Base-by-base conservation (phyloP, 139 green algal species). In the Chlamydomonas applanata region DNA sequence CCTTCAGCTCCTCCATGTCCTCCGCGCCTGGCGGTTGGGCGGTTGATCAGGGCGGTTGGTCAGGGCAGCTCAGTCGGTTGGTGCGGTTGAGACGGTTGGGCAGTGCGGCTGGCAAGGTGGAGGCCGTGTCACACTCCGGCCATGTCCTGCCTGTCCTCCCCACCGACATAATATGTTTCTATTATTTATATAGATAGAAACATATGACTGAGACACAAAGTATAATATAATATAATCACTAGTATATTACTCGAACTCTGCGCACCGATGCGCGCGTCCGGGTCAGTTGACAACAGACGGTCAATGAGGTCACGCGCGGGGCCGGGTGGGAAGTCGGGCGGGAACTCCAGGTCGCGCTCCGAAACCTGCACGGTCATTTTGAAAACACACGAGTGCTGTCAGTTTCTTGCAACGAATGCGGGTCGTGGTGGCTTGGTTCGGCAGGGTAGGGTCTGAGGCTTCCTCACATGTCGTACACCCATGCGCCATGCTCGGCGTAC, bases 221-320 rank as follows among this genome's bases (percentile, higher is more conserved):
- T 5, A 59, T 3, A 52, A n/a, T 33, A 63, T 54, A 24, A 25
- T 35, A 63, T 22, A 9, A 30, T 11, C 4, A 63, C 3, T 19
- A 34, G 44, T 4, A 44, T 44, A 9, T 4, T 29, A n/a, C n/a
- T 24, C 49, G 40, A 53, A 60, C 11, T 40, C 9, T 44, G 53
- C 72, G 5, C 46, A 90, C 91, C 92, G 25, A 97, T 73, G 5
- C 92, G 71, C 13, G 86, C 25, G 14, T 40, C 61, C 4, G 91
- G 89, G 27, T 95, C 82, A 11, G 82, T 30, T 1, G 69, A 33
- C 69, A 97, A 81, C 75, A 97, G 79, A 44, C 71, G 30, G 2
- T 82, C 40, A 1, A 96, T 72, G 13, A 97, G 75, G 82, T 94
- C 89, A 9, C 71, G 52, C 0, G 85, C 85, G 40, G 40, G 40